Evolutionary conservation across 2,329 filamentous ascomycete species (phyloP).

Genomic region (Colletotrichum nymphaeae): DNA sequence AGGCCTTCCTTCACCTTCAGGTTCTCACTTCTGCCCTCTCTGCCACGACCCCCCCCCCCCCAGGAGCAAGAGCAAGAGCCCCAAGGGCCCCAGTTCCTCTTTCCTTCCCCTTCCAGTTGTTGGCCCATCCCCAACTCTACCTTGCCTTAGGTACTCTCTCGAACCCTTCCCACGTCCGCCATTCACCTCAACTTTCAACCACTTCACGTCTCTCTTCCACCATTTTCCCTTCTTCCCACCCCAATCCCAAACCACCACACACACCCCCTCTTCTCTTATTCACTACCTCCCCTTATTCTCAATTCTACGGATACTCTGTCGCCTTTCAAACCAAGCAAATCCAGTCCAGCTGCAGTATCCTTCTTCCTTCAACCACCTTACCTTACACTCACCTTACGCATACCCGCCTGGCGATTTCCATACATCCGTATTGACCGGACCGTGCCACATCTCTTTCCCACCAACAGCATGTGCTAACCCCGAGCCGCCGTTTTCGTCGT

Average conservation of each 20-base stretch:
- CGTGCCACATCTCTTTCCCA: slow-evolving; percentile 31
- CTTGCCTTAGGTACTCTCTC: background rate
- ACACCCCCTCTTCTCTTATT: slow-evolving; percentile 16
- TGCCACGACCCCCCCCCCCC: background rate
- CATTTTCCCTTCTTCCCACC: slow-evolving; percentile 6
- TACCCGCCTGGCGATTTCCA: slow-evolving; percentile 19
- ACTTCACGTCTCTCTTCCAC: slow-evolving; percentile 7
- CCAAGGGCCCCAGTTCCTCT: background rate
- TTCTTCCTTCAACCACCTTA: slow-evolving; percentile 5
- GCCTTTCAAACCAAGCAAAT: background rate
- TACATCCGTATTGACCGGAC: slow-evolving; percentile 30
- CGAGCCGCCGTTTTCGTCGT: slow-evolving; percentile 34
- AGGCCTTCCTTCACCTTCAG: background rate
- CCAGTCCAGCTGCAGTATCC: slow-evolving; percentile 10
- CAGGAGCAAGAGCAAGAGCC: background rate
- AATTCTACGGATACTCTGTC: slow-evolving; percentile 1
- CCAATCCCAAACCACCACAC: slow-evolving; percentile 1
- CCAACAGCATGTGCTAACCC: slow-evolving; percentile 36
- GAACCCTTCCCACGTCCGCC: slow-evolving; percentile 24
- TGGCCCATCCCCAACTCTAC: slow-evolving; percentile 6
- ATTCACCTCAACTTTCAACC: slow-evolving; percentile 19
- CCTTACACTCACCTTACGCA: background rate
- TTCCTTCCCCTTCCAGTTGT: background rate
- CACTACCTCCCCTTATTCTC: slow-evolving; percentile 23
- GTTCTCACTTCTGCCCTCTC: too few species aligned